A percentile compares a stretch with the other conserved stretches of the same genome.
These are phyloP conservation scores for Diaporthe amygdali DNA, from an alignment of 2,329 filamentous ascomycete species.

Conservation along the genomic window DNA sequence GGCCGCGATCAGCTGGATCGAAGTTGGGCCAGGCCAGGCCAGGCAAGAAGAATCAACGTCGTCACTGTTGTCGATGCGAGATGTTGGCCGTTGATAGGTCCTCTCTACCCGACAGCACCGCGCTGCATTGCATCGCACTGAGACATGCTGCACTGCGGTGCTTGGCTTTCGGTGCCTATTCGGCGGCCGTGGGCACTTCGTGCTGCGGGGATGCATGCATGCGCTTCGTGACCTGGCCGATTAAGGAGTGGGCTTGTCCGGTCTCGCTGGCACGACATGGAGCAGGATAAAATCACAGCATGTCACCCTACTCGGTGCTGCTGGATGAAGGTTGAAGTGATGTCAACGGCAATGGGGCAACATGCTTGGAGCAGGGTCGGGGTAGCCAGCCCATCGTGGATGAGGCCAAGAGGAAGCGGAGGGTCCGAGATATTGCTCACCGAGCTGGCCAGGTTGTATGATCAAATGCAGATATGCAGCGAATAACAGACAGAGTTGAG, in stretches of 20 bases:
- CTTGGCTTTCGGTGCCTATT: background rate
- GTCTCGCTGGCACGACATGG: background rate
- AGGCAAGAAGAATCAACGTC: background rate
- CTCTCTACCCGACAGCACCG: background rate
- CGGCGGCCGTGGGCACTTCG: background rate
- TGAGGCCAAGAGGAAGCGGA: background rate
- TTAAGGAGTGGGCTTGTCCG: background rate
- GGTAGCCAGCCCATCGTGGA: background rate
- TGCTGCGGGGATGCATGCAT: background rate
- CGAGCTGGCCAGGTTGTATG: background rate
- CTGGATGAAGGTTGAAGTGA: background rate
- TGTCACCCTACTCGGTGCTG: background rate
- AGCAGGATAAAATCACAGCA: background rate
- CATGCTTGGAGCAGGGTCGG: background rate
- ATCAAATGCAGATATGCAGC: background rate
- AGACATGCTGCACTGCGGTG: background rate
- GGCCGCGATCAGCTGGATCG: background rate
- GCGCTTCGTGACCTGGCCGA: background rate
- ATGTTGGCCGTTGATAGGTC: background rate
- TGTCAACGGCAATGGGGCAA: background rate
- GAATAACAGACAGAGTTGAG: background rate
- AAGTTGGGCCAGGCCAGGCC: background rate
- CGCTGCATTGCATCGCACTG: background rate
- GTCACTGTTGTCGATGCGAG: background rate
- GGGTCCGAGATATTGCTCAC: constrained; percentile 8